Evolutionary conservation across 441 rosid species (phyloP), one percentile per base, ranked within the genome.

Genomic region (Populus hybrid): DNA sequence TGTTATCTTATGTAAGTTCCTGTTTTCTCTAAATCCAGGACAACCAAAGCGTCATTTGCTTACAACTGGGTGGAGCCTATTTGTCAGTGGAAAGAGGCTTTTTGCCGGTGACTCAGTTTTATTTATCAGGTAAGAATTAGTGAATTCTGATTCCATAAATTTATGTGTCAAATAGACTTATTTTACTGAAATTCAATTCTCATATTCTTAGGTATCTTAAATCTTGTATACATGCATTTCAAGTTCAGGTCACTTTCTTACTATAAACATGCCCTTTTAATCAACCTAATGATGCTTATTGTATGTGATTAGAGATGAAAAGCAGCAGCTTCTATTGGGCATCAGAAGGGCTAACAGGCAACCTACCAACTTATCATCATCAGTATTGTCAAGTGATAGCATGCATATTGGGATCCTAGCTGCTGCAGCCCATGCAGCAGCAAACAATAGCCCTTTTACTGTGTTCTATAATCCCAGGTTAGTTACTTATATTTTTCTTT

Each of bases 361-460:
- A 82, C 90, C 95, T n/a, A 71, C 98, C 77, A 89, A 88, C 85
- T 84, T 96, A 77, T 88, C 99, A 40, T 94, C 96, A 46, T 96
- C 99, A n/a, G 94, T 96, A 19, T 86, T 96, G 78, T 96, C 98
- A 34, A 92, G 98, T 79, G 99, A 94, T 76, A 92, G 98, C 87
- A 96, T 96, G 98, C 99, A 94, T 82, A 96, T 96, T 70, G 98
- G 98, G 57, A 90, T 96, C 72, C 89, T 94, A n/a, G 99, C 99
- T 61, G 98, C 98, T 6, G 98, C 99, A 68, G 98, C 99, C 78
- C 98, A 96, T 87, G 99, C 99, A 63, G 94, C 96, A 67, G 96
- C 98, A 69, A 96, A 92, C 80, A 92, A 85, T 73, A 96, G 98
- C 77, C 98, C 99, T 30, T 96, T 96, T 72, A 91, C 93, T 3